Evolutionary conservation across 768 basidiomycete genomes (phyloP).

Genomic region (Galerina marginata): DNA sequence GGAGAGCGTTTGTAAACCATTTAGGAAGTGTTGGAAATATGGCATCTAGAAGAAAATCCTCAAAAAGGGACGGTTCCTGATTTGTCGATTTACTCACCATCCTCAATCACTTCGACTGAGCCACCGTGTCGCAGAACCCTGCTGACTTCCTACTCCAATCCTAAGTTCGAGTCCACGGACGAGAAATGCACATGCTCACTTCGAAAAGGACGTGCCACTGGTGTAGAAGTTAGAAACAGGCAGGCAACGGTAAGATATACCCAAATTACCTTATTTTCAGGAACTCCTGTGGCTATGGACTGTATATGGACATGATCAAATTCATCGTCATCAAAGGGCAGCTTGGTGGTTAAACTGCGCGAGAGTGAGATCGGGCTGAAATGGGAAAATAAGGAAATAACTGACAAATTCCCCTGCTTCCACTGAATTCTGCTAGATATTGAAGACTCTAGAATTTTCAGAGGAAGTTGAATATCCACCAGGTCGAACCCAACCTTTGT

Average conservation of each 20-base stretch:
- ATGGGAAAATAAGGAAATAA: conserved; percentile 5
- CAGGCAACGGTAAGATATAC: conserved; percentile 9
- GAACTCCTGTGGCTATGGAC: conserved; percentile 67
- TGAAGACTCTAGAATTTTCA: conserved; percentile 52
- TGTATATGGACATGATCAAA: conserved; percentile 84
- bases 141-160: conserved; percentile 63
- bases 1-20: conserved; percentile 79
- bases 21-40: conserved; percentile 77
- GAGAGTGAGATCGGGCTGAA: conserved; percentile 1
- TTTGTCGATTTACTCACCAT: conserved; percentile 50
- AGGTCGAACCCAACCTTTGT: conserved; percentile 79
- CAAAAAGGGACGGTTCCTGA: neutral
- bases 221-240: conserved; percentile 3
- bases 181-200: conserved; percentile 40
- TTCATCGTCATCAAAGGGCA: conserved; percentile 83
- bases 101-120: conserved; percentile 73
- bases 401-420: conserved; percentile 81
- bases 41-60: conserved; percentile 52
- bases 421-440: conserved; percentile 67
- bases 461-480: conserved; percentile 73
- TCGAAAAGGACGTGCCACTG: conserved; percentile 76
- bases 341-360: conserved; percentile 68
- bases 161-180: neutral
- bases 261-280: conserved; percentile 70
- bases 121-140: conserved; percentile 75